Conservation (phyloP, 352 stramenopile species). For the Phytophthora capsici region DNA sequence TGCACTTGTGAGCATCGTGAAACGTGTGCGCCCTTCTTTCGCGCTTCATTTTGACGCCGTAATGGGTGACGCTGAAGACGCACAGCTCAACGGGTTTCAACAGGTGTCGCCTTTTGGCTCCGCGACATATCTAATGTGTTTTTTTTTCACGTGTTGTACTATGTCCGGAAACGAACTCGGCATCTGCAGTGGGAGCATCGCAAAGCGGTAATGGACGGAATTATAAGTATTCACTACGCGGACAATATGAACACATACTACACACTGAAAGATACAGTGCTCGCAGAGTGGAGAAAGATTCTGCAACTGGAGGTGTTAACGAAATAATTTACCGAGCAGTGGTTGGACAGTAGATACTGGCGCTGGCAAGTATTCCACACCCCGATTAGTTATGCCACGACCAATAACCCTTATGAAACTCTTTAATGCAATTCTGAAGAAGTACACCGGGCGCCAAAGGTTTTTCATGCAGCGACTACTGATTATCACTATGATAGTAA, state of each 20-base stretch:
- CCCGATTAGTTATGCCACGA: background rate
- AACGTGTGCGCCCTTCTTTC: too few relatives aligned
- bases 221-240: slow-evolving; percentile 2
- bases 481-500: background rate
- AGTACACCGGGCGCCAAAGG: background rate
- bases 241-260: background rate
- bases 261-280: background rate
- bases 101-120: too few relatives aligned
- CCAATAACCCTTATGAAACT: background rate
- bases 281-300: background rate
- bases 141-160: too few relatives aligned
- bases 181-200: background rate
- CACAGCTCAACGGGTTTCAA: too few relatives aligned
- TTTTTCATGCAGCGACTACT: slow-evolving; percentile 6
- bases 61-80: too few relatives aligned
- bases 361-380: slow-evolving; percentile 2
- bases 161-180: background rate
- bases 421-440: background rate
- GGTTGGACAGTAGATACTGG: background rate
- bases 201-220: background rate
- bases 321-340: background rate
- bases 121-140: too few relatives aligned
- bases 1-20: too few relatives aligned
- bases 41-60: too few relatives aligned
- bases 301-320: background rate